Conservation (phyloP, 495 filamentous ascomycete genomes). For the Bombardia bombarda region DNA sequence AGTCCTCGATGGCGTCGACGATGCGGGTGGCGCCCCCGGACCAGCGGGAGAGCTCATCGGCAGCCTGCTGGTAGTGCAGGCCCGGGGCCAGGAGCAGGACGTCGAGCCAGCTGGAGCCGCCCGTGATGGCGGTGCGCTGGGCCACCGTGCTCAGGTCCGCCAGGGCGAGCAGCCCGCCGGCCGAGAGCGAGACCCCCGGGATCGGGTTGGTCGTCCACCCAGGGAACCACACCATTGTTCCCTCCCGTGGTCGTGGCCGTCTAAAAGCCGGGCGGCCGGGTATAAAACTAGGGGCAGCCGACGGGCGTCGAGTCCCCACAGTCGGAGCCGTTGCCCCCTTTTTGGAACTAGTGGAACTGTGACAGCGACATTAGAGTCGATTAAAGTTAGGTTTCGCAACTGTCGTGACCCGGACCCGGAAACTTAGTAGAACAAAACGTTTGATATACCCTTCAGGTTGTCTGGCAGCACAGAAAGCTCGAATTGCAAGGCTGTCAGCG, state of each 20-base stretch:
- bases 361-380: too few relatives aligned
- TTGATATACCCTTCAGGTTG: too few relatives aligned
- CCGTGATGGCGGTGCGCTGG: conserved; percentile 46
- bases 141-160: conserved; percentile 49
- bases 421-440: too few relatives aligned
- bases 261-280: too few relatives aligned
- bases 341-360: too few relatives aligned
- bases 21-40: conserved; percentile 11
- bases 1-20: conserved; percentile 25
- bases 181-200: conserved; percentile 33
- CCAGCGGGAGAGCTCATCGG: conserved; percentile 32
- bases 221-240: conserved; percentile 8
- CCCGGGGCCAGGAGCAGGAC: conserved; percentile 49
- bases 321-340: too few relatives aligned
- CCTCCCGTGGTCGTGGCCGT: neutral
- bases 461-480: too few relatives aligned
- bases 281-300: too few relatives aligned
- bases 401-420: too few relatives aligned
- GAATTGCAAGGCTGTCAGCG: too few relatives aligned
- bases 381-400: too few relatives aligned
- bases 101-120: conserved; percentile 44
- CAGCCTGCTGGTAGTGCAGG: conserved; percentile 51
- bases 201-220: conserved; percentile 14
- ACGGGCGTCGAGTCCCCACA: too few relatives aligned
- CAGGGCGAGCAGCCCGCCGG: conserved; percentile 45